Conservation (phyloP, 768 basidiomycete genomes). For the Tylopilus plumbeoviolaceoides region DNA sequence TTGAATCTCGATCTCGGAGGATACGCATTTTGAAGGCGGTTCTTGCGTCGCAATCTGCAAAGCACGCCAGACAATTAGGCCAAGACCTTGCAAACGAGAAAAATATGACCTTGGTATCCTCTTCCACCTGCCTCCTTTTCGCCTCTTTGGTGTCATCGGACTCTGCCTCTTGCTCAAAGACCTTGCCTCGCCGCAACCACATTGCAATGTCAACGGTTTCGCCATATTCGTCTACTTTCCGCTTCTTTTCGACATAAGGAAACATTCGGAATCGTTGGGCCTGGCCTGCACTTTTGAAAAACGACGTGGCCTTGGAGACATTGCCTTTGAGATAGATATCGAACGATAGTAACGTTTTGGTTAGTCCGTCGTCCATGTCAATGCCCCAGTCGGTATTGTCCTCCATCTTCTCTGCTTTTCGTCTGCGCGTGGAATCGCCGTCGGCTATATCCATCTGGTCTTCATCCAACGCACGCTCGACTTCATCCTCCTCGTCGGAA, state of each 20-base stretch:
- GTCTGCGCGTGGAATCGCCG: conserved; percentile 31
- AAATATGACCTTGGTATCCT: conserved; percentile 63
- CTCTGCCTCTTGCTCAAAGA: conserved; percentile 86
- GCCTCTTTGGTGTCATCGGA: conserved; percentile 74
- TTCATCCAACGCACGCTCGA: conserved; percentile 48
- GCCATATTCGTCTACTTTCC: conserved; percentile 92
- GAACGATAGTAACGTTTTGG: conserved; percentile 76
- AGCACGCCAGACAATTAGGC: conserved; percentile 6
- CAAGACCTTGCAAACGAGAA: not conserved
- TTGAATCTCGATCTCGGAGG: conserved; percentile 70
- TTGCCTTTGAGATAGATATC: conserved; percentile 99
- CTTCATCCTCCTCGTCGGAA: conserved; percentile 59
- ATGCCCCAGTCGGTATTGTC: conserved; percentile 65
- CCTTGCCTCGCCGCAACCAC: conserved; percentile 91
- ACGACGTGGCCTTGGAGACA: conserved; percentile 77
- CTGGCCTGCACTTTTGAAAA: conserved; percentile 78
- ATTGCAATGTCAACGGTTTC: conserved; percentile 93
- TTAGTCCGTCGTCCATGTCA: conserved; percentile 72
- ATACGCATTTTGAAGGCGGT: conserved; percentile 88
- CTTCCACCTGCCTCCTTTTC: conserved; percentile 61
- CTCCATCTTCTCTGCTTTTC: conserved; percentile 45
- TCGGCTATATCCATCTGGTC: conserved; percentile 44
- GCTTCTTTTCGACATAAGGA: conserved; percentile 89
- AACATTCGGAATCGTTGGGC: conserved; percentile 93
- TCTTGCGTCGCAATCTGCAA: conserved; percentile 72